phyloP scores from a whole-genome alignment of 768 basidiomycete species.

The Exidia glandulosa region DNA sequence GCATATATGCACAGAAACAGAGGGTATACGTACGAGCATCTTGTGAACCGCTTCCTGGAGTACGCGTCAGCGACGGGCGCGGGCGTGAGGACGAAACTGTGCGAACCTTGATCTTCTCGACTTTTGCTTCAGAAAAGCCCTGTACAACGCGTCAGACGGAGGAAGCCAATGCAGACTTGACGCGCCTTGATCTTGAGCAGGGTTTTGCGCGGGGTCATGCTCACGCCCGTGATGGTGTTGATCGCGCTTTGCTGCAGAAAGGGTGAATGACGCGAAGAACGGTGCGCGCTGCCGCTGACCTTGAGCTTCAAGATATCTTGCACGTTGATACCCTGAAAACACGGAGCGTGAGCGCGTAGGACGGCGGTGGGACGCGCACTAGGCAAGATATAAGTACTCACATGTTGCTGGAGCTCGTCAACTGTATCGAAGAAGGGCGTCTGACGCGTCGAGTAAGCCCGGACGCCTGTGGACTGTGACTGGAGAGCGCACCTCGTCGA shows the following conservation, averaged over 20 bases:
- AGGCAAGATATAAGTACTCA: slow-evolving; percentile 25
- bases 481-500: slow-evolving; percentile 28
- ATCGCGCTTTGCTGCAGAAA: slow-evolving; percentile 66
- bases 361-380: background rate
- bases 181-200: slow-evolving; percentile 86
- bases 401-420: slow-evolving; percentile 80
- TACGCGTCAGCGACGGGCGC: background rate
- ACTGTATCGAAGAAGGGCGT: slow-evolving; percentile 60
- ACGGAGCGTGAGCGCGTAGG: slow-evolving; percentile 1
- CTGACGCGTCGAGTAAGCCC: slow-evolving; percentile 19
- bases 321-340: slow-evolving; percentile 75
- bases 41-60: slow-evolving; percentile 81
- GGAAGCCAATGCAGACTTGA: background rate
- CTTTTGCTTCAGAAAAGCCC: slow-evolving; percentile 96
- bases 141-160: slow-evolving; percentile 17
- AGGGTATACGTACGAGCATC: slow-evolving; percentile 45
- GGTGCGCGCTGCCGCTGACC: slow-evolving; percentile 29
- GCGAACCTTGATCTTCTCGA: slow-evolving; percentile 86
- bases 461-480: too few relatives aligned
- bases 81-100: background rate
- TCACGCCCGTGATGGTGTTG: slow-evolving; percentile 77
- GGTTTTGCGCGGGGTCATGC: slow-evolving; percentile 83
- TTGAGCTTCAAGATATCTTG: slow-evolving; percentile 94
- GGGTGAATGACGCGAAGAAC: slow-evolving; percentile 3
- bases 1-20: background rate